Base-by-base conservation (phyloP, 352 stramenopile species). In the Globisporangium emineosum region DNA sequence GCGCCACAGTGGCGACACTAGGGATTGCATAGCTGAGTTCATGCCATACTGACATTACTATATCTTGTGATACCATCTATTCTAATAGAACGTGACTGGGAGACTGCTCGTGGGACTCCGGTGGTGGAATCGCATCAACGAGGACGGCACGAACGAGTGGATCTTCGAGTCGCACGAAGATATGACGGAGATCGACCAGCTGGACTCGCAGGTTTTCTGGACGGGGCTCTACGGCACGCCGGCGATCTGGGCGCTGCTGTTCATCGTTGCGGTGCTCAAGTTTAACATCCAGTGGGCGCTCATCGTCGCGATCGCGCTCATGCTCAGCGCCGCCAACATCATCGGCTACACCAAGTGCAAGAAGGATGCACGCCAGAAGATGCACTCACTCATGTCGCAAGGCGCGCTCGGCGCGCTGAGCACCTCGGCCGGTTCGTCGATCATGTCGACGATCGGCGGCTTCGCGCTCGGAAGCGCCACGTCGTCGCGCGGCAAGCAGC, bases 281-380 rank as follows among this genome's bases (percentile, higher is more conserved):
- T 84, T 98, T 85, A 84, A 98, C 68, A 78, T 98, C 47, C 83
- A 98, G 70, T 99, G 96, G 89, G 87, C 97, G 2, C 80, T 98
- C 25, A 94, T 98, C 53, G 79, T 97, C 3, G 59, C 94, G n/a
- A 91, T 98, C 55, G 97, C 92, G 37, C 74, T 99, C 23, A 80
- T 91, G 17, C 81, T 99, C 32, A 97, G 78, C 57, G 76, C 66
- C 29, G 95, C 96, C 52, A 99, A 99, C 77, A 98, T 99, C 52
- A 97, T 98, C 69, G 97, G 97, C 30, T 99, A 99, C 83, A 98
- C 96, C 62, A 97, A 98, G 68, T 98, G 96, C 77, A 98, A 94
- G 79, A 94, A 97, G 56, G 86, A 95, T 66, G 86, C 86, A 57
- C 90, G 88, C 58, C 70, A 89, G 43, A 93, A 93, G 66, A 93